Evolutionary conservation across 495 filamentous ascomycete genomes (phyloP), one percentile per base, ranked within the genome.

Genomic region (Penicillium robsamsonii): DNA sequence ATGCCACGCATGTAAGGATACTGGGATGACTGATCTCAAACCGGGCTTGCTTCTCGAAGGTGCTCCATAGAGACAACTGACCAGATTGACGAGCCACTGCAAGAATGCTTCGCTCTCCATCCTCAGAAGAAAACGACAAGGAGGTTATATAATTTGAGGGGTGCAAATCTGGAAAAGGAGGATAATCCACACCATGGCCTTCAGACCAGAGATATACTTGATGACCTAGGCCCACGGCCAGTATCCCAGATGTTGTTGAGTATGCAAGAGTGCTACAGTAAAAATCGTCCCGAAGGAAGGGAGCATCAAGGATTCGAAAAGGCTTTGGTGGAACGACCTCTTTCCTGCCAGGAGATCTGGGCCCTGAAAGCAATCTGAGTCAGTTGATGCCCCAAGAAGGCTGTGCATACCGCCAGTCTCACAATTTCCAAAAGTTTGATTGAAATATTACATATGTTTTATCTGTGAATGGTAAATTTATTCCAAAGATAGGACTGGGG

Each of bases 251-350:
- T 8, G 80, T 86, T 22, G 77, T 70, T 2, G 86, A 95, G 69
- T 97, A 97, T 7, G 94, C 91, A 47, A 98, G 79, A 8, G 91
- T 80, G 0, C 92, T 92, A 71, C 92, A 97, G 67, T 98, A 98
- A 63, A 91, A 98, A 69, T 98, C 95, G 68, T 98, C 94, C 27
- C 90, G 81, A 45, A 97, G 79, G 24, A 82, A 81, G 1, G 93
- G 92, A 4, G 94, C 94, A 74, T 96, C 91, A 13, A 98, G 75
- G 4, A 96, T 91, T 70, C 90, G 87, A 75, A 95, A 96, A 6
- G 91, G 89, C 24, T 85, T 83, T 10, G 77, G 76, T 7, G 91
- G 88, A 18, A 93, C 76, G 25, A 70, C 51, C 38, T 67, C 53
- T 58, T 51, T 47, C 37, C 55, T 54, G 55, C 55, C 22, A 51